Evolutionary conservation across 75 land plant genomes (phyloP), one percentile per base, ranked within the genome.

Genomic region (Isoetes taiwanensis): DNA sequence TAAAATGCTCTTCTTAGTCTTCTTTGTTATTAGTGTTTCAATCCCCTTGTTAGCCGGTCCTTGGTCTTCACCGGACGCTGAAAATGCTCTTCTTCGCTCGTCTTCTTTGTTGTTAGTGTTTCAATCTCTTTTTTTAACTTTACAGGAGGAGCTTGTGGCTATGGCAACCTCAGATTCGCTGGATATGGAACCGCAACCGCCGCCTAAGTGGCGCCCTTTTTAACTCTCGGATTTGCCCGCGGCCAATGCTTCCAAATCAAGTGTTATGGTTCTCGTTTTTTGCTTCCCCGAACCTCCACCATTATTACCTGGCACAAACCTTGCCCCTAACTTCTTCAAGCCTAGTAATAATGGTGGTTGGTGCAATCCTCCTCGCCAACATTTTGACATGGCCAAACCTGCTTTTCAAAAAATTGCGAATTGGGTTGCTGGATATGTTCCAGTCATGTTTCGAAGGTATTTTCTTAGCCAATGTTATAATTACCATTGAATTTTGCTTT

Each of bases 311-410:
- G 83, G 83, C 30, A 82, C 91, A 16, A 78, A 86, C 52, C 73
- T 71, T n/a, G 90, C 86, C 28, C 81, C 41, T 85, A 85, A 27
- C 71, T 82, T 8, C 78, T 75, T 3, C 74, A 81, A 35, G 0
- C 75, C 86, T 0, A 76, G 61, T 14, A 78, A 79, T 65, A 70
- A 75, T 37, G 88, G 94, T 26, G 88, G 84, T 10, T 80, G 84
- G 84, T 87, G 88, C 67, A 80, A 80, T 42, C 72, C 64, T 17
- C 88, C 88, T 27, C 38, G 50, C 0, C 54, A 69, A 25, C 88
- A 83, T 30, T 87, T 87, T 53, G 80, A 80, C 57, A 59, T 83
- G 79, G 64, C 84, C 1, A 37, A 73, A 40, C 54, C 76, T 5
- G 75, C 81, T 2, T 86, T 83, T 58, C 20, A n/a, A 4, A 56